These are phyloP conservation scores for Parastagonospora nodorum DNA, from an alignment of 2,329 filamentous ascomycete genomes.

Conservation along the genomic window DNA sequence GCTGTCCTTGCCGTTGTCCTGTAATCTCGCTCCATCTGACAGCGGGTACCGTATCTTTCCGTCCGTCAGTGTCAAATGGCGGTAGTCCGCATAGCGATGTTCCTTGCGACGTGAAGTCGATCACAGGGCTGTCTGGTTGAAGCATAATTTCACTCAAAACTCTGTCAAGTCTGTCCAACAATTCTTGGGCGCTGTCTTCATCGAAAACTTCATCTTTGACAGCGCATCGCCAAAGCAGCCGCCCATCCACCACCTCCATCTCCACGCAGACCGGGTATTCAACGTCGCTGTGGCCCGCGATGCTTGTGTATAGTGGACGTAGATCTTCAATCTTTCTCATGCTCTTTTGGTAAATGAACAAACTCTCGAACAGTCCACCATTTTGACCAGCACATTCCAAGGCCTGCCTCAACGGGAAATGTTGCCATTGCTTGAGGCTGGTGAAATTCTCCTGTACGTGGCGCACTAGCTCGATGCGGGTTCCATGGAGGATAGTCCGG, in stretches of 20 bases:
- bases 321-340: constrained; percentile 39
- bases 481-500: constrained; percentile 74
- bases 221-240: constrained; percentile 73
- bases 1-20: not conserved
- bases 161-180: constrained; percentile 65
- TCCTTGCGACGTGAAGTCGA: constrained; percentile 58
- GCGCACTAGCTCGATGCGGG: constrained; percentile 64
- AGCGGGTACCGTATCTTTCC: not conserved
- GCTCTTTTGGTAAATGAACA: constrained; percentile 69
- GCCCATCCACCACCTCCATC: constrained; percentile 65
- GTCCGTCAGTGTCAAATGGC: constrained; percentile 39
- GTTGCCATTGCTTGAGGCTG: constrained; percentile 71
- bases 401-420: constrained; percentile 75
- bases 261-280: constrained; percentile 86
- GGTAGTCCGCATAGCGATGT: constrained; percentile 71
- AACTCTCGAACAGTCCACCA: constrained; percentile 64
- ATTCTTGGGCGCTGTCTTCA: constrained; percentile 48
- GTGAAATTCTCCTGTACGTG: constrained; percentile 75
- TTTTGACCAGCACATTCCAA: constrained; percentile 57
- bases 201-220: constrained; percentile 65
- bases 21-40: not conserved
- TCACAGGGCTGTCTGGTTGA: constrained; percentile 54
- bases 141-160: constrained; percentile 63
- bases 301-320: constrained; percentile 62
- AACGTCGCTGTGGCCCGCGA: constrained; percentile 68